Percentiles rank a stretch among this genome's conserved stretches.
Conservation (phyloP, 768 basidiomycete species). For the Jaapia argillacea region DNA sequence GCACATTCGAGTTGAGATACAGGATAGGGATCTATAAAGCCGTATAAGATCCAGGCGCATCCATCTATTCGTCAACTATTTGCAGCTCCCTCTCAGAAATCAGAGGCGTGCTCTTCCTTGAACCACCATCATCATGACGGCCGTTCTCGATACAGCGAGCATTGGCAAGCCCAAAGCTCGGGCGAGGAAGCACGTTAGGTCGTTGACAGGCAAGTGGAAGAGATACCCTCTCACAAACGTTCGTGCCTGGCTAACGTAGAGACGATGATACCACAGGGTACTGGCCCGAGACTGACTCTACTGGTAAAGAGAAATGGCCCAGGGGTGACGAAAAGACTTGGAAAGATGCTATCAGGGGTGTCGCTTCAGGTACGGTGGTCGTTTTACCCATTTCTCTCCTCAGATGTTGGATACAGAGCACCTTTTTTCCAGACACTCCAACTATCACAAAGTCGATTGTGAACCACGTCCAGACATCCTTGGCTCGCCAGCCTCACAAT, state of each 20-base stretch:
- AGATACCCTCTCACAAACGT: no score
- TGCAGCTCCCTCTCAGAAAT: neutral
- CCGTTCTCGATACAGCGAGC: constrained; percentile 50
- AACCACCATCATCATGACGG: constrained; percentile 36
- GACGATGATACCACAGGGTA: constrained; percentile 41
- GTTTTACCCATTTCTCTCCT: constrained; percentile 1
- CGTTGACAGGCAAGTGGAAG: constrained; percentile 27
- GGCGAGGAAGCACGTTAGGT: constrained; percentile 54
- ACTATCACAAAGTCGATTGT: constrained; percentile 69
- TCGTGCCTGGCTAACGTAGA: constrained; percentile 1
- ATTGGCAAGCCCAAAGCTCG: constrained; percentile 55
- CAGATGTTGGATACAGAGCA: neutral
- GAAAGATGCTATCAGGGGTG: constrained; percentile 49
- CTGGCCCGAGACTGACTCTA: constrained; percentile 63
- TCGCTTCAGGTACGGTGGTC: constrained; percentile 40
- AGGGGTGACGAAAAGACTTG: constrained; percentile 67
- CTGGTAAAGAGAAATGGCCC: constrained; percentile 82
- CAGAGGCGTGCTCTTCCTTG: neutral
- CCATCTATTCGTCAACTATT: no score
- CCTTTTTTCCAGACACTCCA: constrained; percentile 35
- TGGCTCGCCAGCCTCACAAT: constrained; percentile 88
- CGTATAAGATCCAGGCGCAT: no score
- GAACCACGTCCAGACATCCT: constrained; percentile 77
- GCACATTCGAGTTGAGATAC: no score
- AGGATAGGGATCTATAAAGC: no score